A percentile compares a stretch with the other conserved stretches of the same genome.
These are phyloP conservation scores for Gastrolobium bilobum DNA, from an alignment of 306 rosid species.

Conservation along the genomic window DNA sequence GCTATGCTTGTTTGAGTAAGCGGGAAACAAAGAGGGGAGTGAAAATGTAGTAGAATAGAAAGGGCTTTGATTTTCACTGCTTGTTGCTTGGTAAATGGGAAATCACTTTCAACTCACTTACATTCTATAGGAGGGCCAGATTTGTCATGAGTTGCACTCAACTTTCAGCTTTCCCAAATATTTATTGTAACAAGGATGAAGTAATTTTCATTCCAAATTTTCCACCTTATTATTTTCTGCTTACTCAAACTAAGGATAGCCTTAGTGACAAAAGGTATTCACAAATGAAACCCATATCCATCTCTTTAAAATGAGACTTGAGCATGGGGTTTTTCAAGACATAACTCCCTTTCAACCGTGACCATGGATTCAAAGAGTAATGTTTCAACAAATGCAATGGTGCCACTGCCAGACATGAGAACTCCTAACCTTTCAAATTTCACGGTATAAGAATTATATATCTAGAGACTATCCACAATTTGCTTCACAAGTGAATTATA, in stretches of 20 bases:
- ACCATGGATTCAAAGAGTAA: constrained; percentile 20
- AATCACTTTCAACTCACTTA: not conserved
- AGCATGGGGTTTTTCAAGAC: not conserved
- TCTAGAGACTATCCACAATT: not conserved
- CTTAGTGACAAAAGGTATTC: not conserved
- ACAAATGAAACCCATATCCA: constrained; percentile 15
- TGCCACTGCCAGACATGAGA: not conserved
- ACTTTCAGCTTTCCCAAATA: constrained; percentile 7
- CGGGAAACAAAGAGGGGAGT: not conserved
- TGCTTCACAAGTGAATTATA: constrained; percentile 11
- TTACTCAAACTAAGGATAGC: constrained; percentile 27
- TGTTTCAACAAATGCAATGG: constrained; percentile 34
- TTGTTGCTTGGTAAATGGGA: not conserved
- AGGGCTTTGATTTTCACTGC: not conserved
- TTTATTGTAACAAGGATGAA: constrained; percentile 18
- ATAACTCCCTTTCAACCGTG: constrained; percentile 14
- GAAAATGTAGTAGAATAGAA: not conserved
- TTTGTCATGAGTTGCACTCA: not conserved
- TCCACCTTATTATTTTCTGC: constrained; percentile 5
- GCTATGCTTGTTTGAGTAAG: constrained; percentile 19
- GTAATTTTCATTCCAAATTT: not conserved
- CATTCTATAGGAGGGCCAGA: not conserved
- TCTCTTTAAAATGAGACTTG: not conserved
- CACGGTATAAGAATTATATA: not conserved
- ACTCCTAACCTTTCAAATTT: not conserved